phyloP scores from a whole-genome alignment of 2,329 filamentous ascomycete genomes.

The Aureobasidium musti region DNA sequence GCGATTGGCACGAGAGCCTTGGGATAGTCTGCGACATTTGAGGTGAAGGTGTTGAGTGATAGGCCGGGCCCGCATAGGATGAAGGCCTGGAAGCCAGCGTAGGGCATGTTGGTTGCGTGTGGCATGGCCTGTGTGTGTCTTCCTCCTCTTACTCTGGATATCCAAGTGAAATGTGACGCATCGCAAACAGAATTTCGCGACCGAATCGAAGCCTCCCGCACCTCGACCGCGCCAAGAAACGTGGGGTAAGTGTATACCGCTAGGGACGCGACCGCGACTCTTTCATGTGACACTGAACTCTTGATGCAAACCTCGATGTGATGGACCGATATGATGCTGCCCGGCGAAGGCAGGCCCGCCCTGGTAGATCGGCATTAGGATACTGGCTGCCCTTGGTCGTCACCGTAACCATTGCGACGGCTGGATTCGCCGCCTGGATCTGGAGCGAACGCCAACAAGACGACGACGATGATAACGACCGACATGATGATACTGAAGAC shows the following conservation, averaged over 20 bases:
- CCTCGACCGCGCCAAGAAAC: slow-evolving; percentile 7
- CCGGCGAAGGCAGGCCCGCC: slow-evolving; percentile 53
- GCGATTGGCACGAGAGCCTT: slow-evolving; percentile 82
- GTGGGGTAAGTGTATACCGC: slow-evolving; percentile 11
- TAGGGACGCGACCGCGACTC: not conserved
- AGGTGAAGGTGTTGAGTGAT: slow-evolving; percentile 79
- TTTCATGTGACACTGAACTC: slow-evolving; percentile 2
- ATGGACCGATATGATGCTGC: slow-evolving; percentile 37
- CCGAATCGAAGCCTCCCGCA: not conserved
- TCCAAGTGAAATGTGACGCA: slow-evolving; percentile 14
- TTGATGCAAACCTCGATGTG: not conserved
- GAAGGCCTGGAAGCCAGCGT: slow-evolving; percentile 77
- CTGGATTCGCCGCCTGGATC: slow-evolving; percentile 85
- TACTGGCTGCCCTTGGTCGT: slow-evolving; percentile 89
- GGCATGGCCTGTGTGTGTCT: slow-evolving; percentile 58
- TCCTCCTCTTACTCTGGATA: not conserved
- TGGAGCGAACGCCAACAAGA: slow-evolving; percentile 85
- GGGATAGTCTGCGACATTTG: slow-evolving; percentile 75
- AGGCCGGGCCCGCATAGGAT: slow-evolving; percentile 82
- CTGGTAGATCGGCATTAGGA: slow-evolving; percentile 63
- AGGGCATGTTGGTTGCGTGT: slow-evolving; percentile 68
- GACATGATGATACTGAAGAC: slow-evolving; percentile 51
- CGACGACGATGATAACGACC: slow-evolving; percentile 66
- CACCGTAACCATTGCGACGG: slow-evolving; percentile 83
- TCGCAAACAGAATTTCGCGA: slow-evolving; percentile 21